Conservation (phyloP, 208 protist species). For the Trypanosoma conorhini region DNA sequence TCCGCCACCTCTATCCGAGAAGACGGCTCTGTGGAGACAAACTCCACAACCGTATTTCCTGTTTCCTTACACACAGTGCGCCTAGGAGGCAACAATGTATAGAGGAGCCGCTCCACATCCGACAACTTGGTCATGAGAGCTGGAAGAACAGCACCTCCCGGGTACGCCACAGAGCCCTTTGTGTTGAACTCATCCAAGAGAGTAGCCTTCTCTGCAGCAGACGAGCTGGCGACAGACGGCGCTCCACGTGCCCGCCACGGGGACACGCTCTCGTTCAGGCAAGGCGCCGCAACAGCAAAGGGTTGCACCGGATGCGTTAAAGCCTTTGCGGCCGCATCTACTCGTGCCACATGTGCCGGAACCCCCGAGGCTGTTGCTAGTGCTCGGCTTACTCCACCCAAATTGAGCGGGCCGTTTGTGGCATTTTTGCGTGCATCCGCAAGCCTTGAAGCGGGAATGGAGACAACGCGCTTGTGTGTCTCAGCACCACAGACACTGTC, state of each 20-base stretch:
- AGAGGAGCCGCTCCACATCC: conserved; percentile 48
- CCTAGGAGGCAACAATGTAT: conserved; percentile 56
- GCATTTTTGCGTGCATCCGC: conserved; percentile 8
- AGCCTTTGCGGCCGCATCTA: not conserved
- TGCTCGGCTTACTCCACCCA: no score
- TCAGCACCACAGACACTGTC: not conserved
- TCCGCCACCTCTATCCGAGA: conserved; percentile 65
- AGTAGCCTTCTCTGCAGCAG: not conserved
- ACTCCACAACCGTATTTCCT: conserved; percentile 35
- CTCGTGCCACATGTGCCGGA: not conserved
- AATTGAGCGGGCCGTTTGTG: not conserved
- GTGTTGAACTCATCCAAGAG: not conserved
- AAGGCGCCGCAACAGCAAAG: not conserved
- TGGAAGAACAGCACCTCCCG: conserved; percentile 30
- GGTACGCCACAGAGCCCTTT: not conserved
- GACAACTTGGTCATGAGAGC: conserved; percentile 41
- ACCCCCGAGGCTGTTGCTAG: not conserved
- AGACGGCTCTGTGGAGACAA: conserved; percentile 62
- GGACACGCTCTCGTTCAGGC: not conserved
- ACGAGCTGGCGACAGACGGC: not conserved
- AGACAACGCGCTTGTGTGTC: not conserved
- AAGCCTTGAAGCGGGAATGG: conserved; percentile 18
- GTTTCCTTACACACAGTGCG: conserved; percentile 16
- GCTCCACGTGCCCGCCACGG: not conserved
- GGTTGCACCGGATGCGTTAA: not conserved